Conservation (phyloP, 768 basidiomycete species). For the Naematelia aurantialba region DNA sequence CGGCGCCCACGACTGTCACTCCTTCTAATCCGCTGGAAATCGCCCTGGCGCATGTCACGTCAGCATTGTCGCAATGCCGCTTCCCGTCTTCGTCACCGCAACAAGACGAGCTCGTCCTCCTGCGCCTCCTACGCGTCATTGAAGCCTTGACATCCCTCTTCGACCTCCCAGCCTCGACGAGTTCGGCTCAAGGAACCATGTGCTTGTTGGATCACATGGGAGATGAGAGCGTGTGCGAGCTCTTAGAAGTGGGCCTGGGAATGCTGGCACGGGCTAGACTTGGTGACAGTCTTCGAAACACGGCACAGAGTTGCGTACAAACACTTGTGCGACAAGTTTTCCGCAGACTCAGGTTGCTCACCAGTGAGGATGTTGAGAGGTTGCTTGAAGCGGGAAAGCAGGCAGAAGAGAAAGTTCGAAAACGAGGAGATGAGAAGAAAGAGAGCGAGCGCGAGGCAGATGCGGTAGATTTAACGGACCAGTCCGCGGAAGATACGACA, state of each 20-base stretch:
- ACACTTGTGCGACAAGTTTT: conserved; percentile 78
- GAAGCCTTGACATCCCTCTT: conserved; percentile 65
- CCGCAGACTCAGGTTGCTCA: conserved; percentile 56
- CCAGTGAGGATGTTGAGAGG: conserved; percentile 29
- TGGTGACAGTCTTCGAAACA: conserved; percentile 34
- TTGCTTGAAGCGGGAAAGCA: conserved; percentile 19
- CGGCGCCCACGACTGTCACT: conserved; percentile 37
- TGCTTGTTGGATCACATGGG: conserved; percentile 63
- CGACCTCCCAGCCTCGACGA: conserved; percentile 9
- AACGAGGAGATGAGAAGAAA: conserved; percentile 11
- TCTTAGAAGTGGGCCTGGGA: conserved; percentile 94
- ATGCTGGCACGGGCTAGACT: conserved; percentile 95
- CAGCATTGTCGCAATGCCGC: conserved; percentile 88
- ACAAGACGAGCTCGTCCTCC: conserved; percentile 92
- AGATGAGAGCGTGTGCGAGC: conserved; percentile 94
- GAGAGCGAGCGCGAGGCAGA: conserved; percentile 1
- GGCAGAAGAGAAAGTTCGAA: conserved; percentile 12
- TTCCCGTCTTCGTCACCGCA: conserved; percentile 96
- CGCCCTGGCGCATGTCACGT: conserved; percentile 77
- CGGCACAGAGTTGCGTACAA: conserved; percentile 73
- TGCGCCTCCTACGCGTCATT: conserved; percentile 86
- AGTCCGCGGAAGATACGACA: background rate
- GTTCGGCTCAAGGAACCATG: conserved; percentile 48
- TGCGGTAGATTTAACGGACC: conserved; percentile 47
- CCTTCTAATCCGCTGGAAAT: conserved; percentile 58